Evolutionary conservation across 139 green algal species (phyloP), one percentile per base, ranked within the genome.

Genomic region (Bryopsis sp.): DNA sequence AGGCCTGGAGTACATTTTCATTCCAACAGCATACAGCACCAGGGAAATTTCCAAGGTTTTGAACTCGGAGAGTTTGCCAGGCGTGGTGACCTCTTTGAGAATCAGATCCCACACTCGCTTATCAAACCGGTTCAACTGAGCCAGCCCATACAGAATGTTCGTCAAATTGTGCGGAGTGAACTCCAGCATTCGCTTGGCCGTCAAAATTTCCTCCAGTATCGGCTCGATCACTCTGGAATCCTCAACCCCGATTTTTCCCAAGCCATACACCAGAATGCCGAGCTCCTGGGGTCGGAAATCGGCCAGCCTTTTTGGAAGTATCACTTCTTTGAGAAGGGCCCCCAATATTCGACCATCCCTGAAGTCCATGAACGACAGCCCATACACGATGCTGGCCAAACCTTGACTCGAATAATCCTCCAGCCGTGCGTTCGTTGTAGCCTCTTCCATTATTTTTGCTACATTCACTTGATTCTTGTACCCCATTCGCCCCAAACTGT

Each of bases 121-220:
- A 47, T 67, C 33, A 19, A 67, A 46, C 19, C 6, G 31, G 28
- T 47, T 4, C 19, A 67, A 47, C 28, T 67, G 32, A 67, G 59
- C 7, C 28, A 67, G 59, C 33, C 59, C 59, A 67, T 67, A 67
- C 7, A 67, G 31, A 5, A 47, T 48, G 33, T 67, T 46, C 6
- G 59, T 67, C 7, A 67, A 26, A 5, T 31, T 31, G 5, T 67
- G 59, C 5, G 33, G 11, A 11, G 19, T n/a, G 11, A 67, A 39
- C 33, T 39, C 28, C 28, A 19, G 11, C 5, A 67, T 39, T 26
- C 59, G 15, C 6, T n/a, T 7, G 6, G 5, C 33, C 31, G 39
- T 8, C 7, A 67, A 28, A 26, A 47, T 26, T 32, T 67, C 59
- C 7, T 46, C 11, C 19, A 46, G 24, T 22, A 67, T 26, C 7